phyloP scores from a whole-genome alignment of 1,284 basidiomycete genomes.

The Pyrrhoderma lamaoense region DNA sequence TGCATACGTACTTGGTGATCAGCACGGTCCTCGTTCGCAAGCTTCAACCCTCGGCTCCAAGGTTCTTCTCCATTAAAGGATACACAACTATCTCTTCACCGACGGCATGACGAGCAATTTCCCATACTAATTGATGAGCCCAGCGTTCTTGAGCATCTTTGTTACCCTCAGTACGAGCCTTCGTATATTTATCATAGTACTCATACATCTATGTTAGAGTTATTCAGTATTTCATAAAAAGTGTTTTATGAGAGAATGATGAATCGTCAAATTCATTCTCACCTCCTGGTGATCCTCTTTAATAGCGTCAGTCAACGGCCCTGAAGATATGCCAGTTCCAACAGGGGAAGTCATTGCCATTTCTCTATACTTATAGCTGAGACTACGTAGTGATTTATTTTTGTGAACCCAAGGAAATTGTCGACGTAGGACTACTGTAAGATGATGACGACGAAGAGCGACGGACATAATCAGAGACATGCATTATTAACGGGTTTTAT shows the following conservation, averaged over 20 bases:
- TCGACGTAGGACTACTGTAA: no score
- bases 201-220: conserved; percentile 38
- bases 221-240: conserved; percentile 40
- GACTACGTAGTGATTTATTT: no score
- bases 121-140: conserved; percentile 51
- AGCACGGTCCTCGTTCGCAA: conserved; percentile 50
- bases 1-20: conserved; percentile 48
- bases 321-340: conserved; percentile 3
- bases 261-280: conserved; percentile 28
- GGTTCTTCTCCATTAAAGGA: conserved; percentile 56
- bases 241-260: conserved; percentile 31
- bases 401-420: no score
- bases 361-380: no score
- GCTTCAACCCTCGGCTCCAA: conserved; percentile 42
- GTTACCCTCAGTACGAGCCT: conserved; percentile 33
- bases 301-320: conserved; percentile 19
- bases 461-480: no score
- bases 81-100: conserved; percentile 64
- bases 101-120: conserved; percentile 53
- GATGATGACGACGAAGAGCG: no score
- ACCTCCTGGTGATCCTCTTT: conserved; percentile 22
- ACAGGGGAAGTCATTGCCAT: neutral
- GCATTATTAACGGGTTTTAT: no score
- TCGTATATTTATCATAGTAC: conserved; percentile 47
- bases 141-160: conserved; percentile 44